Conservation (phyloP, 768 basidiomycete genomes). For the Boletus subcaerulescens region DNA sequence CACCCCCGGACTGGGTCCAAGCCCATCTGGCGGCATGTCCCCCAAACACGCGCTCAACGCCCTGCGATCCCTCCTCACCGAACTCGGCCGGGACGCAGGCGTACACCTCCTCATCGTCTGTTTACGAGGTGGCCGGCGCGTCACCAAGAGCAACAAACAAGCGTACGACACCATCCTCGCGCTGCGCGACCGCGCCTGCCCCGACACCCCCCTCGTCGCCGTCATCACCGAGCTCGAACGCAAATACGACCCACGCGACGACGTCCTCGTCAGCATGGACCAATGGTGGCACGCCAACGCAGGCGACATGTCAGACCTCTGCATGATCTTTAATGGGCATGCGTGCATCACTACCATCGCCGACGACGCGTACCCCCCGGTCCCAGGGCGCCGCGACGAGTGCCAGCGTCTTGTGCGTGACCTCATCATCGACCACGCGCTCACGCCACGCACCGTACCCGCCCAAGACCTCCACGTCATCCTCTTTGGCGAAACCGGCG, state of each 20-base stretch:
- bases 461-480: conserved; percentile 30
- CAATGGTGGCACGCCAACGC: conserved; percentile 22
- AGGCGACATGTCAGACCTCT: conserved; percentile 1
- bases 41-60: conserved; percentile 16
- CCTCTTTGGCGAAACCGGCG: conserved; percentile 41
- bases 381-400: conserved; percentile 18
- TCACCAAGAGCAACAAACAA: conserved; percentile 20
- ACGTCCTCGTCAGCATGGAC: conserved; percentile 19
- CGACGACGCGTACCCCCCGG: conserved; percentile 17
- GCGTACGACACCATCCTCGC: conserved; percentile 15
- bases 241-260: not conserved
- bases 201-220: conserved; percentile 18
- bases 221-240: conserved; percentile 21
- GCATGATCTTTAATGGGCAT: conserved; percentile 17
- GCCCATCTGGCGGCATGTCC: conserved; percentile 9
- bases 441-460: conserved; percentile 18
- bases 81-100: conserved; percentile 13
- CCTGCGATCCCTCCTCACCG: conserved; percentile 21
- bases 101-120: conserved; percentile 23
- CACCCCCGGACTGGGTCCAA: conserved; percentile 19
- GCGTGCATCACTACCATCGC: conserved; percentile 23
- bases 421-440: conserved; percentile 21
- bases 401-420: conserved; percentile 26
- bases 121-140: conserved; percentile 16
- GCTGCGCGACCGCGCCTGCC: conserved; percentile 17